Percentiles rank a stretch among this genome's conserved stretches.
phyloP scores from a whole-genome alignment of 495 filamentous ascomycete species.

The Hypomontagnella monticulosa region DNA sequence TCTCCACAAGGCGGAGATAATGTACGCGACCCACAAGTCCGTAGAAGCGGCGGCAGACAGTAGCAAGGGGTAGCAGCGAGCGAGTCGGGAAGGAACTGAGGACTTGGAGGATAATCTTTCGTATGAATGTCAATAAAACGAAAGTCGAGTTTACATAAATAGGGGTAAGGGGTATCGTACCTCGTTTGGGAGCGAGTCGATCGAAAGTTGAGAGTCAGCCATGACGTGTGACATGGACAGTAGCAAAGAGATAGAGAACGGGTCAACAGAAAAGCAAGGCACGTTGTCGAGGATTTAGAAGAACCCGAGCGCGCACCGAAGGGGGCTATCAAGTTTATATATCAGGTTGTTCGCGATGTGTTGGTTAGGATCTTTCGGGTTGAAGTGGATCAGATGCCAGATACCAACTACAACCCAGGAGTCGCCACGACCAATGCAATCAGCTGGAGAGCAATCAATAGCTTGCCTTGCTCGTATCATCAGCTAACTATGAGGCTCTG shows the following conservation, averaged over 20 bases:
- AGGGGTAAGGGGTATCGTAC: conserved; percentile 39
- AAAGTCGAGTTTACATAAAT: background rate
- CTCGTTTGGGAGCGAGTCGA: conserved; percentile 57
- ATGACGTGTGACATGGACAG: conserved; percentile 44
- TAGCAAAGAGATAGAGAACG: conserved; percentile 44
- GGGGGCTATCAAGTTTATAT: conserved; percentile 32
- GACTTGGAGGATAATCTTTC: conserved; percentile 73
- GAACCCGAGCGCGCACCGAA: background rate
- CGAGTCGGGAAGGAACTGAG: conserved; percentile 68
- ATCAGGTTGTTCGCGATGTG: conserved; percentile 16
- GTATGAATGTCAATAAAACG: conserved; percentile 22
- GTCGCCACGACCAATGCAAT: conserved; percentile 14
- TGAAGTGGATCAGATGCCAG: conserved; percentile 27
- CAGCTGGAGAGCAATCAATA: background rate
- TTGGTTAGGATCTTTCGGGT: conserved; percentile 10
- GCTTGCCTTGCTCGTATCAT: conserved; percentile 1
- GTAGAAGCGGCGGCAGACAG: conserved; percentile 73
- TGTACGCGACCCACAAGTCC: conserved; percentile 73
- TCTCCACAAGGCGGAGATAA: conserved; percentile 68
- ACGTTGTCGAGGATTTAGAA: conserved; percentile 35
- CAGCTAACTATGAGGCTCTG: conserved; percentile 12
- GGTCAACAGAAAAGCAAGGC: conserved; percentile 39
- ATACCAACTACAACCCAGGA: background rate
- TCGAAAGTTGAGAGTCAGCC: conserved; percentile 39
- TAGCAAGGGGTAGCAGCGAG: conserved; percentile 66